Conservation (phyloP, 345 rosid genomes). For the Sisymbrium irio region DNA sequence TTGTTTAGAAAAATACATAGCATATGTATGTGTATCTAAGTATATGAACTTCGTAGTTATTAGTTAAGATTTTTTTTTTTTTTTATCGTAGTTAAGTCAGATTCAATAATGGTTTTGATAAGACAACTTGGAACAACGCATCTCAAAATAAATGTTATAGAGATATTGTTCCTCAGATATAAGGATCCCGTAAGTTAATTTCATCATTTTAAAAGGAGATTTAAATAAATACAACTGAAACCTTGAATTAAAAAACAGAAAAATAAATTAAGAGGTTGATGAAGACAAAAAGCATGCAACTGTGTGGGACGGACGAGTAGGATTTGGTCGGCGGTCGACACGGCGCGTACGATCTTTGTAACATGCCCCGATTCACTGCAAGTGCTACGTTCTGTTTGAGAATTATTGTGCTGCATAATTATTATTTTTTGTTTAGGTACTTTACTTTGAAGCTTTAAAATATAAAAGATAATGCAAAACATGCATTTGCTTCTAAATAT, state of each 20-base stretch:
- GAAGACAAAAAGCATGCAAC: slow-evolving; percentile 23
- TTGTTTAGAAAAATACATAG: not conserved
- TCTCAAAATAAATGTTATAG: not conserved
- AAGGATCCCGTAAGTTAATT: not conserved
- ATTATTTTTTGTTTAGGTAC: not conserved
- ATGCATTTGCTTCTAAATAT: not conserved
- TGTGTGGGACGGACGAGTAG: slow-evolving; percentile 21
- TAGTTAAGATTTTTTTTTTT: not conserved
- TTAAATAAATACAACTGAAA: not conserved
- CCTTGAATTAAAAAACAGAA: not conserved
- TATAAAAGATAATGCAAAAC: not conserved
- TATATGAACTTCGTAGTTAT: slow-evolving; percentile 7
- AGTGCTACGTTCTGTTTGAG: slow-evolving; percentile 17
- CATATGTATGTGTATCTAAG: slow-evolving; percentile 7
- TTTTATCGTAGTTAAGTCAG: not conserved
- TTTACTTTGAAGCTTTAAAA: not conserved
- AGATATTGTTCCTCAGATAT: slow-evolving; percentile 22
- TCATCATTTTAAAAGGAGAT: not conserved
- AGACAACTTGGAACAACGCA: slow-evolving; percentile 26
- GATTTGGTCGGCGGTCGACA: slow-evolving; percentile 40
- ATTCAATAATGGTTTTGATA: slow-evolving; percentile 20
- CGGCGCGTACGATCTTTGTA: slow-evolving; percentile 30
- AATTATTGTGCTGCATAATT: slow-evolving; percentile 14
- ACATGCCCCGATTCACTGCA: slow-evolving; percentile 36
- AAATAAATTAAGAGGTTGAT: not conserved